A percentile compares a stretch with the other conserved stretches of the same genome.
Evolutionary conservation across 108 stramenopile species (phyloP).

Genomic region (Hondaea fermentalgiana): DNA sequence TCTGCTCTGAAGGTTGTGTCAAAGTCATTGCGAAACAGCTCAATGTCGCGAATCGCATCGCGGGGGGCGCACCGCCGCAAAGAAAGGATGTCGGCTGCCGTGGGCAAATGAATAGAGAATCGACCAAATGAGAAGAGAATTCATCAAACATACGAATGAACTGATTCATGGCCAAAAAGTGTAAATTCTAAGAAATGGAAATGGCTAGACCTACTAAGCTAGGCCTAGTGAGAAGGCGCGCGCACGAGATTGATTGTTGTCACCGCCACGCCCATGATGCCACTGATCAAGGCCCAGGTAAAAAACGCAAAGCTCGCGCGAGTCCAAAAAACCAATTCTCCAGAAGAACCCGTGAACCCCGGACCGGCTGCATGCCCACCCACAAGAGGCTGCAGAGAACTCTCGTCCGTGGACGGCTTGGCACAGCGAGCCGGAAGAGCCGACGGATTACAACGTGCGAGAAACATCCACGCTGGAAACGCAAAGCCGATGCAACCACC

Average conservation of each 20-base stretch:
- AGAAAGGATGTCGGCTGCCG: too few species aligned
- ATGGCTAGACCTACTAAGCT: too few species aligned
- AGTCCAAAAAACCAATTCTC: background rate
- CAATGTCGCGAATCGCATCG: too few species aligned
- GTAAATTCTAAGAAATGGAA: too few species aligned
- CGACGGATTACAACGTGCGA: background rate
- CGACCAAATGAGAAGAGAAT: too few species aligned
- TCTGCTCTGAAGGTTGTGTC: too few species aligned
- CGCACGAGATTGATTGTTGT: background rate
- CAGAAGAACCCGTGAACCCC: background rate
- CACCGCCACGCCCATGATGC: background rate
- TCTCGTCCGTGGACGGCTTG: background rate
- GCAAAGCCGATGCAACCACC: conserved; percentile 12
- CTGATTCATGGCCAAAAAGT: too few species aligned
- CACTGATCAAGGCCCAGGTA: background rate
- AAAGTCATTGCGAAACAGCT: too few species aligned
- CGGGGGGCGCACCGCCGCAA: too few species aligned
- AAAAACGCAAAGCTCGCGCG: background rate
- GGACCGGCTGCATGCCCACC: background rate
- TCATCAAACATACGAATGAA: too few species aligned
- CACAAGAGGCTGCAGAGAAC: background rate
- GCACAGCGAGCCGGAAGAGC: background rate
- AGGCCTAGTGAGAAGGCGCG: too few species aligned
- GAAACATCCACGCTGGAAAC: background rate
- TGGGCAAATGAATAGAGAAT: too few species aligned